A percentile compares a stretch with the other conserved stretches of the same genome.
These are phyloP conservation scores for Bipolaris zeicola DNA, from an alignment of 2,329 filamentous ascomycete species.

Conservation along the genomic window DNA sequence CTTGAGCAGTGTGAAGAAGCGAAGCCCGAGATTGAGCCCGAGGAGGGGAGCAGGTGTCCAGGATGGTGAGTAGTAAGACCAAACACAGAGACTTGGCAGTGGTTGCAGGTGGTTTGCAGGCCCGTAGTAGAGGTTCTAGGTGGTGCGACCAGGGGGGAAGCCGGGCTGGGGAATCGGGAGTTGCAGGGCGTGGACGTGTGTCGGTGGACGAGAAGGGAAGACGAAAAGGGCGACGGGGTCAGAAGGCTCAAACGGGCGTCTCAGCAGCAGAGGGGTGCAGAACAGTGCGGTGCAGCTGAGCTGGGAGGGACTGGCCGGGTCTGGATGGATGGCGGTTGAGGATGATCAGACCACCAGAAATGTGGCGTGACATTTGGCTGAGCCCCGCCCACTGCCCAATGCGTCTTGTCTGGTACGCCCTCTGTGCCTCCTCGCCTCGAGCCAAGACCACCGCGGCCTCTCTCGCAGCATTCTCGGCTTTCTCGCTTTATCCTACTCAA, in stretches of 20 bases:
- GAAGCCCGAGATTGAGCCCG: neutral
- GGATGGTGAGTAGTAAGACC: slow-evolving; percentile 25
- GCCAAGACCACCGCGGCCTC: neutral
- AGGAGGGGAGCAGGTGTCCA: slow-evolving; percentile 22
- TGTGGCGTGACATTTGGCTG: slow-evolving; percentile 42
- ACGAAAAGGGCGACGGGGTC: neutral
- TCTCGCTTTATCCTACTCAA: neutral
- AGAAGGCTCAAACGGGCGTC: slow-evolving; percentile 22
- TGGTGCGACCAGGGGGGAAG: slow-evolving; percentile 7
- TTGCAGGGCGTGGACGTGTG: slow-evolving; percentile 16
- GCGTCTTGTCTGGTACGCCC: slow-evolving; percentile 7
- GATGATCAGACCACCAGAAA: slow-evolving; percentile 40
- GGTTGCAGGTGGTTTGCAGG: slow-evolving; percentile 18
- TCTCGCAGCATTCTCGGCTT: neutral
- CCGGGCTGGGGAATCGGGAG: slow-evolving; percentile 17
- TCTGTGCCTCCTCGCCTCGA: neutral
- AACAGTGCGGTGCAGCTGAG: slow-evolving; percentile 11
- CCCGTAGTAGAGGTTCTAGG: slow-evolving; percentile 9
- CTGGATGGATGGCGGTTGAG: slow-evolving; percentile 10
- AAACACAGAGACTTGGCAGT: slow-evolving; percentile 21
- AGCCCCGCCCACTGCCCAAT: slow-evolving; percentile 17
- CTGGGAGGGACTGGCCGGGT: slow-evolving; percentile 8
- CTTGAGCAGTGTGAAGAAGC: slow-evolving; percentile 2
- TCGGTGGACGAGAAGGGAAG: slow-evolving; percentile 9
- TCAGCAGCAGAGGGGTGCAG: slow-evolving; percentile 18